A percentile compares a stretch with the other conserved stretches of the same genome.
Evolutionary conservation across 2,329 filamentous ascomycete genomes (phyloP).

Genomic region (Bretziella fagacearum): DNA sequence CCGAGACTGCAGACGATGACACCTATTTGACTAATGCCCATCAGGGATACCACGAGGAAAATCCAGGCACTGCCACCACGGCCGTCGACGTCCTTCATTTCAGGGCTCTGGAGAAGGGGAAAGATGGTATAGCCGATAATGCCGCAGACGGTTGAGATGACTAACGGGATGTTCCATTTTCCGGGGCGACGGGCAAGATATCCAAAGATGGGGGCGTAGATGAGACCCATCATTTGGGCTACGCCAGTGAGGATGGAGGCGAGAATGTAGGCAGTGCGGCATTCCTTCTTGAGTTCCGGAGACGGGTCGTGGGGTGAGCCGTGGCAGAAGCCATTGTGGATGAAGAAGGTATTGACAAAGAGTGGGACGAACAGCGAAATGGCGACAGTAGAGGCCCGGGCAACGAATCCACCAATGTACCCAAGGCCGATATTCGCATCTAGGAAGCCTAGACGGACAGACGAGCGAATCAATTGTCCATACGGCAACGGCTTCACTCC

Average conservation of each 20-base stretch:
- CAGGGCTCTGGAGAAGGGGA: conserved; percentile 59
- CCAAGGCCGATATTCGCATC: conserved; percentile 69
- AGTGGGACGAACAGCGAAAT: conserved; percentile 91
- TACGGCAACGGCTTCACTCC: conserved; percentile 30
- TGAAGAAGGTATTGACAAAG: conserved; percentile 82
- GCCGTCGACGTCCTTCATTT: conserved; percentile 46
- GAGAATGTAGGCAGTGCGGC: conserved; percentile 71
- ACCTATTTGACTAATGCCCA: conserved; percentile 89
- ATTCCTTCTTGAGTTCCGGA: conserved; percentile 68
- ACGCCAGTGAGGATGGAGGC: conserved; percentile 76
- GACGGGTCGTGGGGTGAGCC: conserved; percentile 45
- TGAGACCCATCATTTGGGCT: conserved; percentile 68
- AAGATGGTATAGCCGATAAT: conserved; percentile 64
- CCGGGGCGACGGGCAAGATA: conserved; percentile 57
- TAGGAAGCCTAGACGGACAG: conserved; percentile 52
- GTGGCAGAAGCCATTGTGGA: conserved; percentile 61
- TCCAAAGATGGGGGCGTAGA: conserved; percentile 76
- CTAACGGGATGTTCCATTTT: conserved; percentile 54
- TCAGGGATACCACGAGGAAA: conserved; percentile 59
- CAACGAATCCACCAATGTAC: conserved; percentile 88
- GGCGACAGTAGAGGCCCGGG: conserved; percentile 81
- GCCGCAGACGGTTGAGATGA: conserved; percentile 55
- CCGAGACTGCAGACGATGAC: conserved; percentile 93
- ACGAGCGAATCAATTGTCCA: conserved; percentile 41
- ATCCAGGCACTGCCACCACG: conserved; percentile 51